Evolutionary conservation across 2,329 filamentous ascomycete species (phyloP).

Genomic region (Fusarium metavorans): DNA sequence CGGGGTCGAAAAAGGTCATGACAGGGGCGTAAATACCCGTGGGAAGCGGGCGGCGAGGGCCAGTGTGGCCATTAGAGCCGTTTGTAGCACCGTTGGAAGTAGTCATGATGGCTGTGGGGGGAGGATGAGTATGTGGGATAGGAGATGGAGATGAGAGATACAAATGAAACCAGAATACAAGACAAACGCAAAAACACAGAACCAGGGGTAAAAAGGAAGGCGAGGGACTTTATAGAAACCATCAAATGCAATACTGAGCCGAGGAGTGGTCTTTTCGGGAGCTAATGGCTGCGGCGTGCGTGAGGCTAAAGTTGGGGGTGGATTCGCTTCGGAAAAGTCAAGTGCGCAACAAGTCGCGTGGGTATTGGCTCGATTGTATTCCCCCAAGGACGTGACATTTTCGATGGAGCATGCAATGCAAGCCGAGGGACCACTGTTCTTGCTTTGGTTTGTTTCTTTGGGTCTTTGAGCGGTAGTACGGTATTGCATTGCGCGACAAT

Average conservation of each 20-base stretch:
- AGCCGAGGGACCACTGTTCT: constrained; percentile 13
- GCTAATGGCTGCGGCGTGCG: constrained; percentile 25
- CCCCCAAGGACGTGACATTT: constrained; percentile 37
- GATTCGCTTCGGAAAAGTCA: constrained; percentile 43
- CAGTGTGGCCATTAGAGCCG: constrained; percentile 37
- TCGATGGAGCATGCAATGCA: constrained; percentile 31
- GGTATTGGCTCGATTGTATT: constrained; percentile 40
- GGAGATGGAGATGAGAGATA: not conserved
- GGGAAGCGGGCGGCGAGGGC: constrained; percentile 70
- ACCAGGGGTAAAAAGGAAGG: constrained; percentile 30
- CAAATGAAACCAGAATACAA: constrained; percentile 11
- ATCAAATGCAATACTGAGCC: constrained; percentile 28
- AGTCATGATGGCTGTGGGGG: constrained; percentile 39
- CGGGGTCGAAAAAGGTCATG: constrained; percentile 89
- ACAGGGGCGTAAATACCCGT: constrained; percentile 90
- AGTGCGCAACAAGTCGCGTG: constrained; percentile 38
- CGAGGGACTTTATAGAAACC: constrained; percentile 42
- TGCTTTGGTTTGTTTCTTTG: not conserved
- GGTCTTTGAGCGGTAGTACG: not conserved
- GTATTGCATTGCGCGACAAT: constrained; percentile 17
- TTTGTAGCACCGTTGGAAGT: constrained; percentile 41
- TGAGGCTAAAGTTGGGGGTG: constrained; percentile 46
- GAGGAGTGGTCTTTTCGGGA: constrained; percentile 29
- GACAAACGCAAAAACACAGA: constrained; percentile 10
- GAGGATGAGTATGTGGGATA: not conserved